Evolutionary conservation across 2,329 filamentous ascomycete species (phyloP).

Genomic region (Colletotrichum sidae): DNA sequence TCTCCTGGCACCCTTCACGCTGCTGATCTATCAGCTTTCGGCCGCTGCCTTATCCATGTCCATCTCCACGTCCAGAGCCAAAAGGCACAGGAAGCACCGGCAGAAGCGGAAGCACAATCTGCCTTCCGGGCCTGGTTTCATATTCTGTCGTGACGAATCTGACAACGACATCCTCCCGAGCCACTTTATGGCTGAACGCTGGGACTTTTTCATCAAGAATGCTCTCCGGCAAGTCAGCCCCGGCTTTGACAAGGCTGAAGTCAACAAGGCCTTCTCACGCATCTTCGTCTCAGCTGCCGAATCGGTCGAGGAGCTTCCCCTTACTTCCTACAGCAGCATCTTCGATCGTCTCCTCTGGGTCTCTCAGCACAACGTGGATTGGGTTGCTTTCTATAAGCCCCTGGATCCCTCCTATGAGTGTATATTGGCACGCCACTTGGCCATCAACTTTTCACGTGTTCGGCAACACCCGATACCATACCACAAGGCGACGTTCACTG

Average conservation of each 20-base stretch:
- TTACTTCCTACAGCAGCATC: not conserved
- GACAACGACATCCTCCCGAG: not conserved
- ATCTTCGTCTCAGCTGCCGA: not conserved
- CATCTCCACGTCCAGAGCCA: not conserved
- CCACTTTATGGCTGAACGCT: not conserved
- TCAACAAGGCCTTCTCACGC: not conserved
- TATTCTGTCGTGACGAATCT: not conserved
- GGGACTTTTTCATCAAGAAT: not conserved
- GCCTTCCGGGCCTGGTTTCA: not conserved
- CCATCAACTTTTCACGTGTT: not conserved
- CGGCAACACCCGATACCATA: slow-evolving; percentile 2
- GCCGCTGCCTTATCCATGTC: not conserved
- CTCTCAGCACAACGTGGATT: not conserved
- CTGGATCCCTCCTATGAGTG: not conserved
- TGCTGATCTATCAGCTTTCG: not conserved
- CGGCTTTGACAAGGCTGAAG: not conserved
- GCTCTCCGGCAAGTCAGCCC: not conserved
- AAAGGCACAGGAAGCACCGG: not conserved
- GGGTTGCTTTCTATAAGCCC: not conserved
- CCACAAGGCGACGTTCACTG: slow-evolving; percentile 5
- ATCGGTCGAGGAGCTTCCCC: not conserved
- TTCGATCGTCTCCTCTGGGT: not conserved
- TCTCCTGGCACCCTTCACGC: not conserved
- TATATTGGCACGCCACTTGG: not conserved
- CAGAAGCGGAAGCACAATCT: not conserved